phyloP scores from a whole-genome alignment of 2,329 filamentous ascomycete species.

The Sordariomycetes sp. region DNA sequence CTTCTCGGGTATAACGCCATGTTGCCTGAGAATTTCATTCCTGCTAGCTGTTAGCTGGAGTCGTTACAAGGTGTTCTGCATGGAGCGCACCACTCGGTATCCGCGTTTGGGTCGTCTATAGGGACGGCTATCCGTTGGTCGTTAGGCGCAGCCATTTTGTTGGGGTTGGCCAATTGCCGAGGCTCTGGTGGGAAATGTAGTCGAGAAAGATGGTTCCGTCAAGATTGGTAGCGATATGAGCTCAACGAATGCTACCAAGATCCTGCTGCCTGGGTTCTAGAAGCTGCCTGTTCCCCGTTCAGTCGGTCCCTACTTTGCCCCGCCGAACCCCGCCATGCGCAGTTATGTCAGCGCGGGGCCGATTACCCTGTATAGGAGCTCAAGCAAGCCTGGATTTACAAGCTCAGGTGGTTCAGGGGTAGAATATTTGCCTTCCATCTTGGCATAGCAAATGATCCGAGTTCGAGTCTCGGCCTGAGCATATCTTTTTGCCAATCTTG shows the following conservation, averaged over 20 bases:
- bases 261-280: neutral
- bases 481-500: neutral
- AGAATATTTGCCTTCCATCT: constrained; percentile 6
- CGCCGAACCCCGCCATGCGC: neutral
- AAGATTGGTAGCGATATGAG: neutral
- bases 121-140: constrained; percentile 67
- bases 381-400: neutral
- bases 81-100: constrained; percentile 78
- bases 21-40: constrained; percentile 97
- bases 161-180: neutral
- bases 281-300: neutral
- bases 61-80: neutral
- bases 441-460: constrained; percentile 4
- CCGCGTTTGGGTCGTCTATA: constrained; percentile 89
- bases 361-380: neutral
- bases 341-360: neutral
- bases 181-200: no score
- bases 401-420: constrained; percentile 4
- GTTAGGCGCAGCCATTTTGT: constrained; percentile 46
- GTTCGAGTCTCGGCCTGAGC: constrained; percentile 4
- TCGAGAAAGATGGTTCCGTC: neutral
- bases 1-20: constrained; percentile 96
- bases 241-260: neutral
- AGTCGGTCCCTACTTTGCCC: neutral
- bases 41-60: constrained; percentile 29